Evolutionary conservation across 2,329 filamentous ascomycete species (phyloP), one percentile per base, ranked within the genome.

Genomic region (Lasiodiplodia citricola): DNA sequence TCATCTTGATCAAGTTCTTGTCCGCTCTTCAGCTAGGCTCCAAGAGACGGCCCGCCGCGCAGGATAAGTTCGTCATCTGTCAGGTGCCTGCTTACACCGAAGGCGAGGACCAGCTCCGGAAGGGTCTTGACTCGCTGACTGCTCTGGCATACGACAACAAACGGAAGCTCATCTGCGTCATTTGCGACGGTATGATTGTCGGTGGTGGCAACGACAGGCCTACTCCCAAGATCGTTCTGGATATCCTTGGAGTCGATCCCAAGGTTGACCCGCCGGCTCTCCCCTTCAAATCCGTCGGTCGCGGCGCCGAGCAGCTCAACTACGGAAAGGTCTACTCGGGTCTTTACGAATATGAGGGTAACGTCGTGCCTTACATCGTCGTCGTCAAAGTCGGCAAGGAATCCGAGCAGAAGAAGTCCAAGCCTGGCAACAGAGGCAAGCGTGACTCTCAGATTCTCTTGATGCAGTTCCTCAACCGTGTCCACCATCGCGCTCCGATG

Each of bases 11-110:
- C 81, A 99, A 98, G 81, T 99, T 99, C 83, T 79, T 99, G 76
- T 90, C 96, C 65, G 96, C 96, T 14, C 86, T 99, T 52, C 96
- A 97, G 76, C 92, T 99, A 70, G 94, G 95, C 56, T 94, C 94
- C 5, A 97, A 97, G 83, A 89, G 92, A 69, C 90, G 93, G 21
- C 96, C 96, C 2, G 87, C 92, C 6, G 92, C 94, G 47, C 96
- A 98, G 80, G 96, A 99, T 81, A 99, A 98, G 79, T 99, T 99
- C 75, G 94, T 99, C 74, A 98, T 99, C 73, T 98, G 96, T 81
- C 94, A 97, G 80, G 94, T 99, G 38, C 96, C 96, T 11, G 96
- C 96, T 5, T 99, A 99, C 77, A 99, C 96, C 0, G 96, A 99
- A 84, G 96, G 94, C 74, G 96, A 99, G 84, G 96, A 99, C 75